phyloP scores from a whole-genome alignment of 2,329 filamentous ascomycete species.

The Aspergillus persii region DNA sequence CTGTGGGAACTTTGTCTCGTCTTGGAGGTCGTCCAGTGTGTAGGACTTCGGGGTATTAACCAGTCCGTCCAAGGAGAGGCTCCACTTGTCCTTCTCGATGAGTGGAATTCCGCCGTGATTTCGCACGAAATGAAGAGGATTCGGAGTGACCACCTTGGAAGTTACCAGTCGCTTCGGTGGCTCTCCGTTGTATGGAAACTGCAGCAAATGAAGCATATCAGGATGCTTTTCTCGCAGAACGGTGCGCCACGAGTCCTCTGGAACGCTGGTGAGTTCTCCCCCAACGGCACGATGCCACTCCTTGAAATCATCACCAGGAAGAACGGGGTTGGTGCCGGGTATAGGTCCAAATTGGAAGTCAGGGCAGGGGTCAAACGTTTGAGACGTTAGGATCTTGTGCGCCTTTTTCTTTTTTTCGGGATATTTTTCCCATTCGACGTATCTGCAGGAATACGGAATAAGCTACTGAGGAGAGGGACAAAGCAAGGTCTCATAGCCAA shows the following conservation, averaged over 20 bases:
- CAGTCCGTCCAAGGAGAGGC: slow-evolving; percentile 58
- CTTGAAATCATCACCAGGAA: slow-evolving; percentile 58
- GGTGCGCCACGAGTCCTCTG: slow-evolving; percentile 58
- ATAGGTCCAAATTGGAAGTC: slow-evolving; percentile 59
- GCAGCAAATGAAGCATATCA: slow-evolving; percentile 61
- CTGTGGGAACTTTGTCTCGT: slow-evolving; percentile 60
- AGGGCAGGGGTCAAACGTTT: slow-evolving; percentile 51
- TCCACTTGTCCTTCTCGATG: slow-evolving; percentile 58
- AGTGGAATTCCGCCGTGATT: slow-evolving; percentile 71
- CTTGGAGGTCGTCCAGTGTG: slow-evolving; percentile 59
- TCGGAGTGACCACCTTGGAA: slow-evolving; percentile 58
- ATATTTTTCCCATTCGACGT: slow-evolving; percentile 69
- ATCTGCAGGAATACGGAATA: slow-evolving; percentile 35
- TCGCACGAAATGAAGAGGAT: slow-evolving; percentile 63
- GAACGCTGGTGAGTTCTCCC: slow-evolving; percentile 45
- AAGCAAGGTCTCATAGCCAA: neutral
- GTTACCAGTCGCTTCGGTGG: slow-evolving; percentile 59
- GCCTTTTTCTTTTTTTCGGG: slow-evolving; percentile 65
- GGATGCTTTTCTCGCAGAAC: slow-evolving; percentile 58
- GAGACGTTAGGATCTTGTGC: slow-evolving; percentile 53
- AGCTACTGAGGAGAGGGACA: neutral
- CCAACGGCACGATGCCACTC: slow-evolving; percentile 57
- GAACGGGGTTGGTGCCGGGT: slow-evolving; percentile 57
- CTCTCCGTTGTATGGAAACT: slow-evolving; percentile 66
- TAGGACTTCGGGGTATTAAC: slow-evolving; percentile 59